phyloP scores from a whole-genome alignment of 2,329 filamentous ascomycete species.

The Diatrype stigma region DNA sequence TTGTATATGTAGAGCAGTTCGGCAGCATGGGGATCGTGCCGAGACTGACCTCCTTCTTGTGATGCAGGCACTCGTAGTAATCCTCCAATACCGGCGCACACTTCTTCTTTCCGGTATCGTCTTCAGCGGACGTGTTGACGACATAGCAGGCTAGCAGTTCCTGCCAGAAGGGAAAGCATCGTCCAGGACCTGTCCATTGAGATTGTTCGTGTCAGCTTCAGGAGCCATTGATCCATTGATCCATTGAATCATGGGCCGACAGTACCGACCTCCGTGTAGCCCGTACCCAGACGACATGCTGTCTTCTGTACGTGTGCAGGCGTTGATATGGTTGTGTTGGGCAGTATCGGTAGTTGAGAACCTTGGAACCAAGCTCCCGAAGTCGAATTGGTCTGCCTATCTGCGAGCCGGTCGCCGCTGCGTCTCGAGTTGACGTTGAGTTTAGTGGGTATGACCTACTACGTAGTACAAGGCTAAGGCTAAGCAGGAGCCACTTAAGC shows the following conservation, averaged over 20 bases:
- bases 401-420: background rate
- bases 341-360: no score
- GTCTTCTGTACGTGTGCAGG: conserved; percentile 15
- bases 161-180: conserved; percentile 99
- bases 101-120: conserved; percentile 79
- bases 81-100: conserved; percentile 84
- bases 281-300: conserved; percentile 79
- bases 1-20: background rate
- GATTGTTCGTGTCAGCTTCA: conserved; percentile 14
- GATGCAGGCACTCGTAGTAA: conserved; percentile 98
- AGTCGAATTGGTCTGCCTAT: background rate
- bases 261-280: conserved; percentile 68
- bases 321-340: background rate
- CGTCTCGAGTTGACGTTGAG: background rate
- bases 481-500: background rate
- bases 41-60: conserved; percentile 88
- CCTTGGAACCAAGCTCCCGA: background rate
- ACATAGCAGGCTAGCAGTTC: conserved; percentile 98
- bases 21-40: background rate
- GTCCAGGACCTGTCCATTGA: conserved; percentile 49
- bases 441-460: background rate
- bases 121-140: conserved; percentile 78
- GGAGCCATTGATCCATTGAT: conserved; percentile 7
- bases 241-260: conserved; percentile 6
- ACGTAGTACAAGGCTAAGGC: background rate